phyloP scores from a whole-genome alignment of 2,329 filamentous ascomycete genomes.

The Cladosporium austrohemisphaericum region DNA sequence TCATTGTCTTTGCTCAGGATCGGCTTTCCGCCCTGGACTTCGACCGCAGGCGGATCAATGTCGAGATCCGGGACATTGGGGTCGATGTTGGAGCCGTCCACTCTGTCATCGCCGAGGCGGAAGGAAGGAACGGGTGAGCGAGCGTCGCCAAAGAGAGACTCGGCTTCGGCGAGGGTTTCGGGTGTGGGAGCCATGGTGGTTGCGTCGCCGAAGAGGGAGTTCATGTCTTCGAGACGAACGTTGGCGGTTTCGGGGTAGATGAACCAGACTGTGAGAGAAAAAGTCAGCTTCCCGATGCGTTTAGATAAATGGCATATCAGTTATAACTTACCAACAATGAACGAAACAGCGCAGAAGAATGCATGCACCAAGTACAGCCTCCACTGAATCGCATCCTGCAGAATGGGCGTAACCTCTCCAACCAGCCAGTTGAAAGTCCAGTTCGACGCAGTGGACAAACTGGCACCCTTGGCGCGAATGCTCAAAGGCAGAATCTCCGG shows the following conservation, averaged over 20 bases:
- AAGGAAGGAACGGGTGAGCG: constrained; percentile 78
- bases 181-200: constrained; percentile 80
- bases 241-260: constrained; percentile 96
- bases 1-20: constrained; percentile 36
- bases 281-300: no score
- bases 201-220: constrained; percentile 86
- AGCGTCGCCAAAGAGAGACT: constrained; percentile 68
- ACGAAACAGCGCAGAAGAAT: constrained; percentile 93
- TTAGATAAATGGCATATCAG: no score
- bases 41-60: constrained; percentile 70
- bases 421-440: constrained; percentile 99
- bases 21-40: constrained; percentile 49
- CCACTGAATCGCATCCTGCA: constrained; percentile 92
- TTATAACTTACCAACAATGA: constrained; percentile 80
- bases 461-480: constrained; percentile 94
- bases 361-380: constrained; percentile 91
- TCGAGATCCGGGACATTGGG: constrained; percentile 74
- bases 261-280: constrained; percentile 71
- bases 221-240: constrained; percentile 94
- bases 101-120: constrained; percentile 54
- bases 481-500: constrained; percentile 97
- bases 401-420: constrained; percentile 86
- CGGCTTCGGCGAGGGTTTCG: constrained; percentile 70
- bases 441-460: constrained; percentile 91
- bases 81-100: constrained; percentile 23